These are phyloP conservation scores for Neoscytalidium dimidiatum DNA, from an alignment of 2,329 filamentous ascomycete genomes.

Conservation along the genomic window DNA sequence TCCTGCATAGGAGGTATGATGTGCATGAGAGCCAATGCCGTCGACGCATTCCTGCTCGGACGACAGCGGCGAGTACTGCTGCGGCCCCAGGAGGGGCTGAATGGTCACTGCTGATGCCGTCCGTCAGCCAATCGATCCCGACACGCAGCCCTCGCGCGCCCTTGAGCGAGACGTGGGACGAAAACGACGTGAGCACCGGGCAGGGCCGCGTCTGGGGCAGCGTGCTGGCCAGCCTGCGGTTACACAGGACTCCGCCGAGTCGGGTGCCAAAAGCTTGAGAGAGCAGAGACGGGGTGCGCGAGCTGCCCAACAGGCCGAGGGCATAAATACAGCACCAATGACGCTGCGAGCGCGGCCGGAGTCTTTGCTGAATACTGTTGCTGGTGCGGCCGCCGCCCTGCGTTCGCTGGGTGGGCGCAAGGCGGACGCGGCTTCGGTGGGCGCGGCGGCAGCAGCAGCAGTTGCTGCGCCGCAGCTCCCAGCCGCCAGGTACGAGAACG, in stretches of 20 bases:
- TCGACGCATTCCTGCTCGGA: constrained; percentile 50
- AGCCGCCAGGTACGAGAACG: constrained; percentile 15
- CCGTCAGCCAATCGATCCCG: constrained; percentile 43
- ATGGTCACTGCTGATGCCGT: constrained; percentile 42
- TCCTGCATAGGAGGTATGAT: constrained; percentile 46
- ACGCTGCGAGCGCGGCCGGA: neutral
- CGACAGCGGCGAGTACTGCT: constrained; percentile 40
- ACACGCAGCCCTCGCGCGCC: constrained; percentile 29
- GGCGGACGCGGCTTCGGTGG: neutral
- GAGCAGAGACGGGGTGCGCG: constrained; percentile 5
- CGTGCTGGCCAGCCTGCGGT: constrained; percentile 35
- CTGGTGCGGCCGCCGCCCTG: neutral
- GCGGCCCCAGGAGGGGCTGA: constrained; percentile 45
- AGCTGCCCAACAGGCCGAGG: constrained; percentile 3
- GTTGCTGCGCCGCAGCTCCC: constrained; percentile 5
- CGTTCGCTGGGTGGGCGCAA: constrained; percentile 2
- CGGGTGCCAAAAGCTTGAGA: constrained; percentile 27
- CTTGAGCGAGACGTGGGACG: constrained; percentile 37
- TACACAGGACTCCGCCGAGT: constrained; percentile 37
- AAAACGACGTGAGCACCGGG: constrained; percentile 29
- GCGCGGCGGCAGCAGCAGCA: no score
- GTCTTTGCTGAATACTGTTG: neutral
- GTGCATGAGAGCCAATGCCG: constrained; percentile 47
- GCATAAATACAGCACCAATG: constrained; percentile 19
- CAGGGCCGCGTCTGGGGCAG: constrained; percentile 19